Conservation (phyloP, 208 protist species). For the Perkinsela sp. region DNA sequence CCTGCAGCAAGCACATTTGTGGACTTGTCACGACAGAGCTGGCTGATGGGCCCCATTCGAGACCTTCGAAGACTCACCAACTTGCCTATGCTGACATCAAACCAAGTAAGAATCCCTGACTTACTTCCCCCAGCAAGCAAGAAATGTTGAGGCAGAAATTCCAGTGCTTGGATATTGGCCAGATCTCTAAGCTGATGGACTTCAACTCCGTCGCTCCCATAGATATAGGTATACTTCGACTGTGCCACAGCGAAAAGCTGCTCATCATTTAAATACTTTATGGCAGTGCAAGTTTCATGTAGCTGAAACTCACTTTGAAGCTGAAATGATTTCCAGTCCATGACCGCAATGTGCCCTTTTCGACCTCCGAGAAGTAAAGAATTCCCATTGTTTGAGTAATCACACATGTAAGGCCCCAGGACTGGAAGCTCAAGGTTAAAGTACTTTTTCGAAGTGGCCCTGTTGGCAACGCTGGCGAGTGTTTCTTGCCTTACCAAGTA, state of each 20-base stretch:
- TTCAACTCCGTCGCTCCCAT: constrained; percentile 85
- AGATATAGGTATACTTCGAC: constrained; percentile 94
- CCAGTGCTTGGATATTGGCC: constrained; percentile 62
- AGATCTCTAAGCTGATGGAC: constrained; percentile 83
- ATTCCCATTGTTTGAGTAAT: constrained; percentile 73
- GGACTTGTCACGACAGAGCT: constrained; percentile 56
- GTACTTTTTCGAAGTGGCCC: constrained; percentile 64
- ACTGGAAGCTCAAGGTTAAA: constrained; percentile 70
- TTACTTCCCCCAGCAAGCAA: constrained; percentile 59
- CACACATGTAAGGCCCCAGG: constrained; percentile 73
- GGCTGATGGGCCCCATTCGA: constrained; percentile 37
- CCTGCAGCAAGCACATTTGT: constrained; percentile 77
- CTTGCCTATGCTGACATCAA: constrained; percentile 76
- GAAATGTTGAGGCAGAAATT: constrained; percentile 89
- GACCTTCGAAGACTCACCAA: constrained; percentile 42
- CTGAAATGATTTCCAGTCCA: constrained; percentile 71
- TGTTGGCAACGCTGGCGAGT: constrained; percentile 56
- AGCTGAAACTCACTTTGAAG: constrained; percentile 73
- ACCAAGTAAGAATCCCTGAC: constrained; percentile 64
- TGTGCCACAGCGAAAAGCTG: constrained; percentile 90
- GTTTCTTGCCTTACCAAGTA: constrained; percentile 67
- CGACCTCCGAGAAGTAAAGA: constrained; percentile 70
- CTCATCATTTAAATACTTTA: constrained; percentile 83
- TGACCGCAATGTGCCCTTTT: constrained; percentile 76
- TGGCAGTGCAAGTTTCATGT: constrained; percentile 67